Conservation (phyloP, 2,329 filamentous ascomycete species). For the Sporothrix luriei region DNA sequence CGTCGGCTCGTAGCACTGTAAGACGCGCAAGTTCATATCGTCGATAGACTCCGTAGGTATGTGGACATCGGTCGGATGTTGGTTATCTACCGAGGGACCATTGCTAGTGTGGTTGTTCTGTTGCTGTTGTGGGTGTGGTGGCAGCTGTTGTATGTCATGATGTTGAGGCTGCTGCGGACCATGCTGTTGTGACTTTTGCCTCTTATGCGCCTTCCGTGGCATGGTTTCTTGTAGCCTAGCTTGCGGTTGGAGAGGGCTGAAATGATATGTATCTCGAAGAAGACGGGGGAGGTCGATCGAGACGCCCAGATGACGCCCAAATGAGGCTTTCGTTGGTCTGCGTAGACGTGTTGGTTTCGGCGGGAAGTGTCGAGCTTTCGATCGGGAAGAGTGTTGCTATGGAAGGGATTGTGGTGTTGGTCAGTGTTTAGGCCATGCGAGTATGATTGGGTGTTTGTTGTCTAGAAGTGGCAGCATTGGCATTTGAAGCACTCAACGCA, state of each 20-base stretch:
- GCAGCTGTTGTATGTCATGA: background rate
- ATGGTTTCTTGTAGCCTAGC: background rate
- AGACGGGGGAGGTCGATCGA: background rate
- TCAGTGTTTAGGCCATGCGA: background rate
- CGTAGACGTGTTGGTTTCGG: background rate
- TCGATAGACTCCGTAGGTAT: background rate
- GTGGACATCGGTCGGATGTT: background rate
- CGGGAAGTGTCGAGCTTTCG: background rate
- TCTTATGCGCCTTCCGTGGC: slow-evolving; percentile 8
- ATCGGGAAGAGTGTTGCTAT: background rate
- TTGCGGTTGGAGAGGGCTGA: too few relatives aligned
- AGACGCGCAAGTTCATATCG: slow-evolving; percentile 82
- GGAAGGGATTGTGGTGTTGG: background rate
- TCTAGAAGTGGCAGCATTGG: slow-evolving; percentile 2
- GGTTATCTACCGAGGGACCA: background rate
- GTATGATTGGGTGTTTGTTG: background rate
- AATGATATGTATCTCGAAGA: background rate
- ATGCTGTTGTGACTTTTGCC: slow-evolving; percentile 23
- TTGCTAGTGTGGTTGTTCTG: slow-evolving; percentile 36
- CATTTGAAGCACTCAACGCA: background rate
- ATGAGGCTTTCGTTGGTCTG: background rate
- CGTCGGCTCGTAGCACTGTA: slow-evolving; percentile 77
- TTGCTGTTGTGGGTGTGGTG: slow-evolving; percentile 10
- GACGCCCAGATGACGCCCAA: too few relatives aligned
- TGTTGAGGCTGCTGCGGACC: background rate